Evolutionary conservation across 139 green algal genomes (phyloP).

Genomic region (Chlamydomonas incerta): DNA sequence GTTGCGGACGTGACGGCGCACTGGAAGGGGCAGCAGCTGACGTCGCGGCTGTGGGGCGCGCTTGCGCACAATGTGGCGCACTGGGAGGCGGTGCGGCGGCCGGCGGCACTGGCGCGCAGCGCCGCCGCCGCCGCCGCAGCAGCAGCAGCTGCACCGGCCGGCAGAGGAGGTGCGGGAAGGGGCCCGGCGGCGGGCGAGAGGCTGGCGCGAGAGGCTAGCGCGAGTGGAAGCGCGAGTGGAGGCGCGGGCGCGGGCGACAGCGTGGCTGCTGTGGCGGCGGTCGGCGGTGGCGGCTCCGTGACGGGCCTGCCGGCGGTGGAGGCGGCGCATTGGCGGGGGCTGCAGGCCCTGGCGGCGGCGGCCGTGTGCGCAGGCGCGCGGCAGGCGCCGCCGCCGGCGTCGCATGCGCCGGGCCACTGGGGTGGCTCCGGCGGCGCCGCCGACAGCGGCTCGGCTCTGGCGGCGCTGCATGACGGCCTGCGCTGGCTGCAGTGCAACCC

Average conservation of each 20-base stretch:
- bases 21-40: not conserved
- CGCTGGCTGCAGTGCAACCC: constrained; percentile 32
- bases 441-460: not conserved
- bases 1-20: not conserved
- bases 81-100: constrained; percentile 43
- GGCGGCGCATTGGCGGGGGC: constrained; percentile 51
- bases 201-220: too few species aligned
- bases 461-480: not conserved
- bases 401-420: not conserved
- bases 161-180: too few species aligned
- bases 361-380: constrained; percentile 20
- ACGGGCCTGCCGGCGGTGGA: constrained; percentile 43
- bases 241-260: not conserved
- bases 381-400: not conserved
- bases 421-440: not conserved
- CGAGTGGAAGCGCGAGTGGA: too few species aligned
- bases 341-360: constrained; percentile 5
- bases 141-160: too few species aligned
- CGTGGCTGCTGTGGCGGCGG: not conserved
- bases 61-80: constrained; percentile 53
- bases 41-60: constrained; percentile 23
- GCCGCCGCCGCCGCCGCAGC: not conserved
- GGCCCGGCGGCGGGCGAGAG: too few species aligned
- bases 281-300: not conserved
- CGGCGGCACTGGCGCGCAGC: not conserved